phyloP scores from a whole-genome alignment of 352 stramenopile genomes.

The Globisporangium ultimum region DNA sequence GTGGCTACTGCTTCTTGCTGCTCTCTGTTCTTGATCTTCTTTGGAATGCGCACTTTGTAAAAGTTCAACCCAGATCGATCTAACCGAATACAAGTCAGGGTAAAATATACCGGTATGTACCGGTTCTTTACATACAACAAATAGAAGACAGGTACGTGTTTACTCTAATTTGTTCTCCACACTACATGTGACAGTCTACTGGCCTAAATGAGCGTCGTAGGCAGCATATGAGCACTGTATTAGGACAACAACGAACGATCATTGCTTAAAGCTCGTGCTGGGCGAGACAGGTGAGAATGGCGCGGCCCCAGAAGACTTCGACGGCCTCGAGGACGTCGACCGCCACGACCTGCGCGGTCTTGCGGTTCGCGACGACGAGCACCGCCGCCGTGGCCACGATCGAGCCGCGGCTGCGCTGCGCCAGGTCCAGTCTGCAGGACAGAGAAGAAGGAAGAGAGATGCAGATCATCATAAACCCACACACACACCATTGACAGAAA shows the following conservation, averaged over 20 bases:
- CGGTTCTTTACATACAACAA: too few species aligned
- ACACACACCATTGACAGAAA: background rate
- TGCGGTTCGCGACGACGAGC: constrained; percentile 41
- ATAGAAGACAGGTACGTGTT: too few species aligned
- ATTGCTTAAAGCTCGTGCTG: background rate
- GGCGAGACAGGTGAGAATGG: constrained; percentile 24
- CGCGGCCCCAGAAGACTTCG: constrained; percentile 32
- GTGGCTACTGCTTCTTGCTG: background rate
- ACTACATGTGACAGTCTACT: background rate
- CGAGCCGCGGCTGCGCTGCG: constrained; percentile 36
- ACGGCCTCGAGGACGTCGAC: constrained; percentile 24
- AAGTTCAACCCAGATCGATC: constrained; percentile 9
- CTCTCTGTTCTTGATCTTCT: background rate
- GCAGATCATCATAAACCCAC: background rate
- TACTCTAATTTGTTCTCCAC: background rate
- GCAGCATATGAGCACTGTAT: background rate
- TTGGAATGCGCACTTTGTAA: background rate
- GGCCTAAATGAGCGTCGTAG: background rate
- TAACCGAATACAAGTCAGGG: too few species aligned
- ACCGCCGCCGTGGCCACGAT: constrained; percentile 34
- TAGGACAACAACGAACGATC: too few species aligned
- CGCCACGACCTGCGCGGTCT: constrained; percentile 35
- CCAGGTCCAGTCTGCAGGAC: constrained; percentile 31
- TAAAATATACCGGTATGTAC: too few species aligned
- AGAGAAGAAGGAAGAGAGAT: background rate